phyloP scores from a whole-genome alignment of 139 green algal genomes.

The Chlamydomonas urium region DNA sequence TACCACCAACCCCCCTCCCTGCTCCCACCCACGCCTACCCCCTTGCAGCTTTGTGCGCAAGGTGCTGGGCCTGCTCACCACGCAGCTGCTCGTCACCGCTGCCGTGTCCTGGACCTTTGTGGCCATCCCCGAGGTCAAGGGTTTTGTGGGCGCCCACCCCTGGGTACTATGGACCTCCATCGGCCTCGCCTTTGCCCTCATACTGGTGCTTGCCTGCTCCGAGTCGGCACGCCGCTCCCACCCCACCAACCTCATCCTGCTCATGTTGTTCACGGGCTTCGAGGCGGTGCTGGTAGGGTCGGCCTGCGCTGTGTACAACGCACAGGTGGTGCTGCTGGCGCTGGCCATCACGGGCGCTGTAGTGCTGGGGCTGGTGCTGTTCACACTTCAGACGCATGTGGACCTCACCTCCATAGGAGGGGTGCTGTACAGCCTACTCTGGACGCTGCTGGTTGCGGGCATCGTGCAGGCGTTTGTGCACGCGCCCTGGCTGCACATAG shows the following conservation, averaged over 20 bases:
- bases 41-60: conserved; percentile 47
- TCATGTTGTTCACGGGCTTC: conserved; percentile 41
- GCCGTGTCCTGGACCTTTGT: conserved; percentile 22
- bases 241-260: conserved; percentile 46
- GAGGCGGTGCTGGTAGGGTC: conserved; percentile 22
- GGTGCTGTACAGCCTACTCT: conserved; percentile 13
- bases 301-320: conserved; percentile 13
- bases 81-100: conserved; percentile 42
- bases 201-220: conserved; percentile 28
- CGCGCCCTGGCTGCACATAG: conserved; percentile 9
- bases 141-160: conserved; percentile 32
- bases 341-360: conserved; percentile 22
- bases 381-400: conserved; percentile 20
- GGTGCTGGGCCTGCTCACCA: conserved; percentile 38
- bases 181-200: conserved; percentile 21
- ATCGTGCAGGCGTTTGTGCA: conserved; percentile 5
- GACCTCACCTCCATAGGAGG: conserved; percentile 26
- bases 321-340: conserved; percentile 15
- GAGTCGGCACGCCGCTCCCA: conserved; percentile 26
- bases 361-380: conserved; percentile 18
- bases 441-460: conserved; percentile 11
- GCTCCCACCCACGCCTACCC: no score
- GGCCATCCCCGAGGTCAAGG: conserved; percentile 6
- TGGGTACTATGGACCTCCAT: conserved; percentile 22
- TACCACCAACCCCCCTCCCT: no score